phyloP scores from a whole-genome alignment of 2,329 filamentous ascomycete species.

The Clarireedia homoeocarpa region DNA sequence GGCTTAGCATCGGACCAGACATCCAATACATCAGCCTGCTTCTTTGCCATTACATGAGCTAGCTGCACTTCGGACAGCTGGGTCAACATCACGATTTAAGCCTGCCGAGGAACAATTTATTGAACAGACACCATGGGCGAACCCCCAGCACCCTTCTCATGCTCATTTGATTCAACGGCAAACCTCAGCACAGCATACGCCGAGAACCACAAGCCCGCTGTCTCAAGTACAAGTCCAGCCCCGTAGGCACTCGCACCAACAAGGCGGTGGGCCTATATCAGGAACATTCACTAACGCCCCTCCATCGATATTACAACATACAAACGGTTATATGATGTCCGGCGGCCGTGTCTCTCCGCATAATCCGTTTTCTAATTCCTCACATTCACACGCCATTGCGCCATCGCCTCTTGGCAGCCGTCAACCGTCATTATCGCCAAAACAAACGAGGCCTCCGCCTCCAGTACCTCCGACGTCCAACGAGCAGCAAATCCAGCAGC shows the following conservation, averaged over 20 bases:
- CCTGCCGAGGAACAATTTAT: slow-evolving; percentile 79
- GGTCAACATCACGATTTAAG: slow-evolving; percentile 33
- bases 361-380: slow-evolving; percentile 25
- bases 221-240: slow-evolving; percentile 27
- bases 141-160: slow-evolving; percentile 72
- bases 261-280: slow-evolving; percentile 23
- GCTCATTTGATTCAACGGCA: slow-evolving; percentile 35
- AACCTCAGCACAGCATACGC: slow-evolving; percentile 32
- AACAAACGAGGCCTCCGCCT: slow-evolving; percentile 19
- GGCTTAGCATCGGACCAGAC: slow-evolving; percentile 23
- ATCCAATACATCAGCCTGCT: slow-evolving; percentile 18
- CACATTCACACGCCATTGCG: slow-evolving; percentile 23
- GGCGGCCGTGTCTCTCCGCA: slow-evolving; percentile 26
- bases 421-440: slow-evolving; percentile 27
- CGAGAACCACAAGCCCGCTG: slow-evolving; percentile 31
- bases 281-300: slow-evolving; percentile 27
- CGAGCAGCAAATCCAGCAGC: slow-evolving; percentile 14
- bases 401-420: slow-evolving; percentile 28
- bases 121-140: slow-evolving; percentile 87
- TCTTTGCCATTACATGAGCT: slow-evolving; percentile 27
- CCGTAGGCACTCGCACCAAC: slow-evolving; percentile 32
- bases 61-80: slow-evolving; percentile 26
- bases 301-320: slow-evolving; percentile 20
- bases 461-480: slow-evolving; percentile 8
- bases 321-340: slow-evolving; percentile 20